phyloP scores from a whole-genome alignment of 805 yeast genomes.

The Candida nemodendra region DNA sequence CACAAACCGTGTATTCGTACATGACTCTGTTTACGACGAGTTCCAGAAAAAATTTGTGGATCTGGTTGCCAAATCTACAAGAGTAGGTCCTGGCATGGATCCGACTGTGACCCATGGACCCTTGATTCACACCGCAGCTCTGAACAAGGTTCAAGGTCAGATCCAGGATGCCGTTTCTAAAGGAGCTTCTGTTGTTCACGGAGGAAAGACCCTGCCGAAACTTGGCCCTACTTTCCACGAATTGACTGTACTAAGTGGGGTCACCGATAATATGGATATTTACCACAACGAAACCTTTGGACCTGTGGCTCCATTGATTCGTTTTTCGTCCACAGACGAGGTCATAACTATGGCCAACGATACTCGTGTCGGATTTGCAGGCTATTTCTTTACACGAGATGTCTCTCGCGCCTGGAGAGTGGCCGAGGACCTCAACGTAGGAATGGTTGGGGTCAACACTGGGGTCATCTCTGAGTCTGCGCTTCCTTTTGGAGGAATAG shows the following conservation, averaged over 20 bases:
- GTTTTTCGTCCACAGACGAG: slow-evolving; percentile 54
- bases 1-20: slow-evolving; percentile 68
- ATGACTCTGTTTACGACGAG: slow-evolving; percentile 56
- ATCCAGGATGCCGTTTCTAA: slow-evolving; percentile 60
- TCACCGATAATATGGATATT: slow-evolving; percentile 54
- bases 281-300: slow-evolving; percentile 73
- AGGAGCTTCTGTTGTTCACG: slow-evolving; percentile 59
- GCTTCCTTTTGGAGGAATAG: slow-evolving; percentile 70
- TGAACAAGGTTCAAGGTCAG: slow-evolving; percentile 56
- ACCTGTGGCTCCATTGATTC: slow-evolving; percentile 68
- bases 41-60: slow-evolving; percentile 49
- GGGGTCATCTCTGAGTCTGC: slow-evolving; percentile 65
- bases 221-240: slow-evolving; percentile 66
- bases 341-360: slow-evolving; percentile 57
- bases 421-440: slow-evolving; percentile 62
- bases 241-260: slow-evolving; percentile 61
- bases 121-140: slow-evolving; percentile 56
- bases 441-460: slow-evolving; percentile 79
- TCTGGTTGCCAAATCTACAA: slow-evolving; percentile 41
- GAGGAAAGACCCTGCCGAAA: slow-evolving; percentile 56
- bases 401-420: slow-evolving; percentile 49
- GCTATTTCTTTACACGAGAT: slow-evolving; percentile 62
- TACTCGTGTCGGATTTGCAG: slow-evolving; percentile 69
- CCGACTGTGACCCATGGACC: slow-evolving; percentile 69
- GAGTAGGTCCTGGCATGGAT: slow-evolving; percentile 63